A percentile compares a stretch with the other conserved stretches of the same genome.
Conservation (phyloP, 2,329 filamentous ascomycete species). For the Clarireedia paspali region DNA sequence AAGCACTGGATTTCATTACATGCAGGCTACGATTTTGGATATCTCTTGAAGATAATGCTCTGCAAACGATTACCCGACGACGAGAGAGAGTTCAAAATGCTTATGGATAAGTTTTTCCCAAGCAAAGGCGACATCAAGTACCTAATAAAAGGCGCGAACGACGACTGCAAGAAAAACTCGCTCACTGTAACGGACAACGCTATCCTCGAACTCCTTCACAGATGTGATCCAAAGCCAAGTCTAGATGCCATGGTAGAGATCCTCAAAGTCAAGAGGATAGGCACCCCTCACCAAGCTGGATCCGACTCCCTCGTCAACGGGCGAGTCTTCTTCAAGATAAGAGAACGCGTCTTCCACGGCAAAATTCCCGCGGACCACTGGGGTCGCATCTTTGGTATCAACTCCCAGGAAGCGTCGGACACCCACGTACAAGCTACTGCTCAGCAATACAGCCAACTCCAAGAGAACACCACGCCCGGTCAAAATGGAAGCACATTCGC, state of each 20-base stretch:
- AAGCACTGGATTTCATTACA: slow-evolving; percentile 98
- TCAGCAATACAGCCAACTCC: slow-evolving; percentile 33
- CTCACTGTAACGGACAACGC: slow-evolving; percentile 54
- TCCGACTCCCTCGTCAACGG: slow-evolving; percentile 92
- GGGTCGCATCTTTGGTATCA: slow-evolving; percentile 90
- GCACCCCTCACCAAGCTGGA: slow-evolving; percentile 83
- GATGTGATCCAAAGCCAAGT: slow-evolving; percentile 83
- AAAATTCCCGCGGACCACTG: slow-evolving; percentile 73
- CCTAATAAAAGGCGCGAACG: slow-evolving; percentile 82
- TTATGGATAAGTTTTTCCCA: slow-evolving; percentile 90
- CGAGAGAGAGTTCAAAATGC: slow-evolving; percentile 79
- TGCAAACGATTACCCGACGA: slow-evolving; percentile 78
- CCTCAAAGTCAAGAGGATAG: slow-evolving; percentile 81
- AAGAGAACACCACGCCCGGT: slow-evolving; percentile 42
- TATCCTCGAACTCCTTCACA: slow-evolving; percentile 68
- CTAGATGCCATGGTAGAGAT: slow-evolving; percentile 91
- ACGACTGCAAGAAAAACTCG: slow-evolving; percentile 57
- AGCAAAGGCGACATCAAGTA: slow-evolving; percentile 95
- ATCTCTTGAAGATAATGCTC: slow-evolving; percentile 88
- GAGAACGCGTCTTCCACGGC: slow-evolving; percentile 78
- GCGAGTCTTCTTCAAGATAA: slow-evolving; percentile 89
- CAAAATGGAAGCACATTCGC: slow-evolving; percentile 42
- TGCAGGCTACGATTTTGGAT: slow-evolving; percentile 96
- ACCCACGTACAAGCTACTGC: slow-evolving; percentile 34
- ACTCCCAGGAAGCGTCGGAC: slow-evolving; percentile 48